These are phyloP conservation scores for Nyctanthes arbortristis DNA, from an alignment of 257 asterid genomes.

Conservation along the genomic window DNA sequence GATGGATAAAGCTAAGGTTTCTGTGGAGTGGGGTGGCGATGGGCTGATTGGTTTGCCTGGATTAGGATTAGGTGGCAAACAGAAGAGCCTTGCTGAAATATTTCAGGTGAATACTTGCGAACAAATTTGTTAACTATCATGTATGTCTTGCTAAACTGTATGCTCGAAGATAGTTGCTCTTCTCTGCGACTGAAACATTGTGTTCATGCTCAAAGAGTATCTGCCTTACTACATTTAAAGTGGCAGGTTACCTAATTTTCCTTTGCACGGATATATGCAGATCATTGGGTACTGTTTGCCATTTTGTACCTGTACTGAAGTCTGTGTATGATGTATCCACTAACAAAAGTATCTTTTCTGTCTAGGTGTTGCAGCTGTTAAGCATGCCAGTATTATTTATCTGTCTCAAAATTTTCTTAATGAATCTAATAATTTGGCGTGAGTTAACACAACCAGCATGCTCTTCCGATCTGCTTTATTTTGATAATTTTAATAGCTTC, in stretches of 20 bases:
- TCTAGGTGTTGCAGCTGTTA: not conserved
- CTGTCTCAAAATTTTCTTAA: not conserved
- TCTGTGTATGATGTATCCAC: not conserved
- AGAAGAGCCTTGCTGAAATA: constrained; percentile 80
- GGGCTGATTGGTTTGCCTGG: constrained; percentile 97
- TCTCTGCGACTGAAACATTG: not conserved
- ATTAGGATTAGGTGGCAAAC: constrained; percentile 68
- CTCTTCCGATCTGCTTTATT: too few species aligned
- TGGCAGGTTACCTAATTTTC: not conserved
- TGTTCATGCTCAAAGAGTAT: not conserved
- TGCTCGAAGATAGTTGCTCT: not conserved
- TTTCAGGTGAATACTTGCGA: constrained; percentile 67
- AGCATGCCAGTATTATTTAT: not conserved
- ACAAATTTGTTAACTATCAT: not conserved
- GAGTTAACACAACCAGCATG: too few species aligned
- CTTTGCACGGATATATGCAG: not conserved
- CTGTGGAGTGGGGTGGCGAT: constrained; percentile 86
- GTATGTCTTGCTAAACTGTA: not conserved
- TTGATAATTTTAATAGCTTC: not conserved
- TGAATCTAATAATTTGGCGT: not conserved
- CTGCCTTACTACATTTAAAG: not conserved
- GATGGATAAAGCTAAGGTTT: constrained; percentile 50
- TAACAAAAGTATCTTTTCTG: not conserved
- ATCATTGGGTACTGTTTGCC: constrained; percentile 2
- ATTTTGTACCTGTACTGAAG: not conserved